Base-by-base conservation (phyloP, 2,329 filamentous ascomycete species). In the Penicillium occitanis region DNA sequence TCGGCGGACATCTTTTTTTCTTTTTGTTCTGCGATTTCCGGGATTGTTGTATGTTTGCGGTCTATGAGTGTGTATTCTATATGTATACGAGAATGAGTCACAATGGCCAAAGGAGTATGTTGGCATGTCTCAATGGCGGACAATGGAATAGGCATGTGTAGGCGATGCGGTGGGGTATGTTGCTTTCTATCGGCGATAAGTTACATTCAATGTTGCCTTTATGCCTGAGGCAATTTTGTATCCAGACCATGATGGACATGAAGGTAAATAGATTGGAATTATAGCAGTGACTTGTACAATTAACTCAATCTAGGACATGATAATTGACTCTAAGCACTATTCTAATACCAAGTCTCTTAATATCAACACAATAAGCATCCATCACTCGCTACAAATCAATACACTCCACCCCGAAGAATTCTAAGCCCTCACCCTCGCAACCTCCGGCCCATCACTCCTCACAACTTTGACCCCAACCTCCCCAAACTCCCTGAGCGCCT, bases 401-500 rank as follows among this genome's bases (percentile, higher is more conserved):
- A 11, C 7, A n/a, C 22, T 22, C 14, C 17, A 17, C 22, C 22
- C 19, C 19, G 19, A 17, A 22, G 7, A 40, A 62, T 17, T 7
- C 37, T 25, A 58, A 28, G 33, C 48, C 30, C 53, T 68, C 14
- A 90, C 79, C 74, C 80, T 81, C 69, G 75, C 76, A 42, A 92
- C 80, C 76, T 90, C 86, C 57, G 80, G 78, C 6, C 86, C 83
- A 44, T 85, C 80, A 67, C 85, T 77, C 63, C 78, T 81, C 51
- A 95, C 84, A 61, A 95, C 80, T 55, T 74, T 79, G 40, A 94
- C 88, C 0, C 90, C 91, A 13, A 77, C 79, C 48, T 76, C 78
- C 67, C 81, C 77, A 68, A 95, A 81, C 61, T 86, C 85, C 64
- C 73, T 72, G 72, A 82, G 85, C 2, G 82, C 83, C 5, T 79